Percentiles rank a stretch among this genome's conserved stretches.
phyloP scores from a whole-genome alignment of 495 filamentous ascomycete species.

The Talaromyces adpressus region DNA sequence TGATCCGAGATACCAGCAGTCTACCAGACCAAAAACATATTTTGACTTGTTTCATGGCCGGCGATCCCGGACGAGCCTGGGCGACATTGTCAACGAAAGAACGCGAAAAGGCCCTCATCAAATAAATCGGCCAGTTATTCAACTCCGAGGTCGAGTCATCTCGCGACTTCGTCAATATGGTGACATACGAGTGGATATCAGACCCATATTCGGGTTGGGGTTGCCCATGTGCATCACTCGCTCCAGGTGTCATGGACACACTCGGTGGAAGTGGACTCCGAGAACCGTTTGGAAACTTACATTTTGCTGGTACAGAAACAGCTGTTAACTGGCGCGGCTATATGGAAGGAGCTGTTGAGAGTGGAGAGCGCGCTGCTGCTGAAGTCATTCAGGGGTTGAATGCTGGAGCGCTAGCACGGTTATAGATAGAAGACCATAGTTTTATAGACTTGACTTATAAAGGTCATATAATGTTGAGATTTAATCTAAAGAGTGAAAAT shows the following conservation, averaged over 20 bases:
- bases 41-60: conserved; percentile 35
- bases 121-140: background rate
- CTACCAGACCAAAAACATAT: conserved; percentile 24
- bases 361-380: background rate
- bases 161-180: background rate
- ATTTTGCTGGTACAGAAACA: conserved; percentile 43
- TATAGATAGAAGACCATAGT: background rate
- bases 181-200: background rate
- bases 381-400: background rate
- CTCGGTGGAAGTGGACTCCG: conserved; percentile 16
- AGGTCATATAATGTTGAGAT: no score
- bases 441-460: no score
- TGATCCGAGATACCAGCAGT: conserved; percentile 34
- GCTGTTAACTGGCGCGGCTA: conserved; percentile 37
- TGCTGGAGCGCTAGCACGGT: background rate
- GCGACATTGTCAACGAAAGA: conserved; percentile 9
- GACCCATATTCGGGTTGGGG: conserved; percentile 9
- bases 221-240: conserved; percentile 17
- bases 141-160: background rate
- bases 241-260: conserved; percentile 18
- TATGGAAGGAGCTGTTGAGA: conserved; percentile 38
- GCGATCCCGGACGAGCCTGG: conserved; percentile 25
- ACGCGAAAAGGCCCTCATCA: conserved; percentile 7
- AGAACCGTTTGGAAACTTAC: conserved; percentile 25
- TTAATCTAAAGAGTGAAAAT: no score